Evolutionary conservation across 805 yeast genomes (phyloP), one percentile per base, ranked within the genome.

Genomic region (Metschnikowia gelsemii): DNA sequence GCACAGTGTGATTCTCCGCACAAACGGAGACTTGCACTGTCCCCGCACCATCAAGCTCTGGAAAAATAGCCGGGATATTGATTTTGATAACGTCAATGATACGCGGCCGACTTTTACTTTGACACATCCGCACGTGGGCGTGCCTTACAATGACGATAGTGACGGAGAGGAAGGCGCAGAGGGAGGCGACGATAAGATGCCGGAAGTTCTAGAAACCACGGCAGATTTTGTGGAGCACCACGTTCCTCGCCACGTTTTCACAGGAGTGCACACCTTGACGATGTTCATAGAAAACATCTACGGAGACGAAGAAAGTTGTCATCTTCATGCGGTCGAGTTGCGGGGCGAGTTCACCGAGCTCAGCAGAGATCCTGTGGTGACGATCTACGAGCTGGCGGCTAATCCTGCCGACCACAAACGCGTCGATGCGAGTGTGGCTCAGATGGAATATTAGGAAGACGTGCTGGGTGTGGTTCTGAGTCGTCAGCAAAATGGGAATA

Each of bases 341-440:
- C 69, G 96, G 33, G 98, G 98, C 1, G 84, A 79, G 49, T 74
- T 62, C 45, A 69, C 76, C 5, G 77, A 73, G 26, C 58, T 84
- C 36, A 59, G 68, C 23, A 75, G 74, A 47, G 87, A 84, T 30
- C 96, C 96, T 0, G 78, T 87, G 13, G 72, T 84, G 12, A 73
- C 96, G 0, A 57, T 86, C 16, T 91, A 90, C 61, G 98, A 91
- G 63, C 78, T 89, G 41, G 95, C 96, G 0, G 93, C 97, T 2
- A 90, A 90, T 59, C 96, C 96, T 0, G 79, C 83, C 1, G 97
- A 90, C 58, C 97, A 91, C 61, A 79, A 66, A 50, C 57, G 53
- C 24, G 36, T 61, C 24, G 56, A 51, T 30, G 56, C 49, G 21
- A 41, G 45, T 13, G 17, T 29, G 23, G 36, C 40, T 11, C 30